These are phyloP conservation scores for Pestalotiopsis fici DNA, from an alignment of 2,329 filamentous ascomycete genomes.

Conservation along the genomic window DNA sequence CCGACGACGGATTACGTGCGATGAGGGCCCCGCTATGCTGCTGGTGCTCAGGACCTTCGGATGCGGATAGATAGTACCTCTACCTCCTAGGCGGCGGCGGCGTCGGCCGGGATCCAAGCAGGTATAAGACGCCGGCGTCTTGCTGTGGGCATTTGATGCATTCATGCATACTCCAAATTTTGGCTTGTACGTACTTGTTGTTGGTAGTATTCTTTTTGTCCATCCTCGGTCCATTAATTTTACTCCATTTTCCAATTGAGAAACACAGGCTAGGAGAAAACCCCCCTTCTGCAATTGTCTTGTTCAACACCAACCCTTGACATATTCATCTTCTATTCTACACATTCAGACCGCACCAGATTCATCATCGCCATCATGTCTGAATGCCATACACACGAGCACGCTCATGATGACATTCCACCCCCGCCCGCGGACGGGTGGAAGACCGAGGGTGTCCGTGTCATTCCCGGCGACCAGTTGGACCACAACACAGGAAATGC, in stretches of 20 bases:
- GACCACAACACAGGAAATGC: conserved; percentile 34
- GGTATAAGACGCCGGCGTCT: conserved; percentile 6
- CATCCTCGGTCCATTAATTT: not conserved
- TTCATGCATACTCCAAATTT: not conserved
- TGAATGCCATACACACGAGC: not conserved
- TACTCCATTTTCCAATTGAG: too few species aligned
- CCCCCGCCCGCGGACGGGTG: conserved; percentile 25
- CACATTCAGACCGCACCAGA: too few species aligned
- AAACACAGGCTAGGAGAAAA: too few species aligned
- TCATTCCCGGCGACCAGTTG: conserved; percentile 39
- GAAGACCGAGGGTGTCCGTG: conserved; percentile 41
- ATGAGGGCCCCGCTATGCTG: not conserved
- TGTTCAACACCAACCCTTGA: too few species aligned
- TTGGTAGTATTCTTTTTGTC: too few species aligned
- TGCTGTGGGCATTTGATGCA: not conserved
- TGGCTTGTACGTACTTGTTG: not conserved
- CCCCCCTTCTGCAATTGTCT: too few species aligned
- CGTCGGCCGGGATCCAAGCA: not conserved
- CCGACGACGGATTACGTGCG: conserved; percentile 9
- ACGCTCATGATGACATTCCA: not conserved
- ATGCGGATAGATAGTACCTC: not conserved
- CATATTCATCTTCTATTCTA: not conserved
- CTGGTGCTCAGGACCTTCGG: not conserved
- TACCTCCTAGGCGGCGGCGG: not conserved
- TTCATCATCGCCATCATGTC: conserved; percentile 1